Evolutionary conservation across 441 rosid species (phyloP).

Genomic region (Flueggea neowawraea): DNA sequence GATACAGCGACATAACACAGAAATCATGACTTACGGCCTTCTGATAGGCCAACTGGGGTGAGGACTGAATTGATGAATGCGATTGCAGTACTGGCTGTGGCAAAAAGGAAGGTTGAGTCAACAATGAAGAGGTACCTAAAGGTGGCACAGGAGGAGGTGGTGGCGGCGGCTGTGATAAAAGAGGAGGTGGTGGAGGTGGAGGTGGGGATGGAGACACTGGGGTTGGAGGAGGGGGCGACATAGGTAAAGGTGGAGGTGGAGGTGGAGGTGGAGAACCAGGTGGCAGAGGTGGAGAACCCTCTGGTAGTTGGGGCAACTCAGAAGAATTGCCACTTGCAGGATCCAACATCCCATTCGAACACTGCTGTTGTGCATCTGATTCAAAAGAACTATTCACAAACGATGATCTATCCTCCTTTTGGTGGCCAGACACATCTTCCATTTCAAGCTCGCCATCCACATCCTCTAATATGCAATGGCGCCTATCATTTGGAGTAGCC

Average conservation of each 20-base stretch:
- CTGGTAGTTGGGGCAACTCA: constrained; percentile 43
- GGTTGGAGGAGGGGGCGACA: constrained; percentile 56
- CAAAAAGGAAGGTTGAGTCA: constrained; percentile 37
- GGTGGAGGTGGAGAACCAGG: constrained; percentile 80
- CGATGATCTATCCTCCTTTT: constrained; percentile 46
- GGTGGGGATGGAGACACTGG: constrained; percentile 53
- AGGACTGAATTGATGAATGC: constrained; percentile 50
- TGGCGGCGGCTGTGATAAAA: constrained; percentile 58
- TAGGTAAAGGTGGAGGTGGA: constrained; percentile 91
- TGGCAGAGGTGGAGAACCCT: constrained; percentile 83
- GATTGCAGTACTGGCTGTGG: constrained; percentile 43
- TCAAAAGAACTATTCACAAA: constrained; percentile 24
- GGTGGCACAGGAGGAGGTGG: constrained; percentile 49
- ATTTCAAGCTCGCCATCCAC: constrained; percentile 95
- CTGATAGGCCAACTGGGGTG: constrained; percentile 66
- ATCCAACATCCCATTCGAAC: constrained; percentile 29
- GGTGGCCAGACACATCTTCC: constrained; percentile 87
- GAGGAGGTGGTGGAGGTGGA: constrained; percentile 36
- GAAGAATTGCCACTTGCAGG: constrained; percentile 32
- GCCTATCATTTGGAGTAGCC: constrained; percentile 55
- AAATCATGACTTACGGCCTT: constrained; percentile 57
- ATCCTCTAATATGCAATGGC: constrained; percentile 73
- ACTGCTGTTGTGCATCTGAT: constrained; percentile 36
- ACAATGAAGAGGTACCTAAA: constrained; percentile 34
- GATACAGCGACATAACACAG: constrained; percentile 51